These are phyloP conservation scores for Boletus patriciae DNA, from an alignment of 768 basidiomycete genomes.

Conservation along the genomic window DNA sequence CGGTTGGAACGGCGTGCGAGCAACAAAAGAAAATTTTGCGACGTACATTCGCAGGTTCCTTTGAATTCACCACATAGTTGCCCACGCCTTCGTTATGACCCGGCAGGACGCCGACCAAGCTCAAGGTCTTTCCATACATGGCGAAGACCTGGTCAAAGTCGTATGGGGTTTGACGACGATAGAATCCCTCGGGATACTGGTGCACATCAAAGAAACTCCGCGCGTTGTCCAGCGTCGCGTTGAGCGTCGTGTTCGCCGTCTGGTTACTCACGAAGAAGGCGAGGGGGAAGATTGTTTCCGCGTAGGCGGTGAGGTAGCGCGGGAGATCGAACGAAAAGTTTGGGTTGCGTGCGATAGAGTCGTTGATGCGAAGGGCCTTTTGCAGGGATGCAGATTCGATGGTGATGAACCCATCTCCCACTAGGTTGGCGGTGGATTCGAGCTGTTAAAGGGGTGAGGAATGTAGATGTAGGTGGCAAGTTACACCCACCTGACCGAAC, in stretches of 20 bases:
- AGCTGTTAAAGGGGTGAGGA: slow-evolving; percentile 11
- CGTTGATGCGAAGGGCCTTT: slow-evolving; percentile 24
- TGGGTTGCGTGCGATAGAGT: slow-evolving; percentile 28
- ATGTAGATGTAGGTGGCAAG: not conserved
- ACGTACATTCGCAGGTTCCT: slow-evolving; percentile 18
- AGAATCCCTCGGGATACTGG: slow-evolving; percentile 20
- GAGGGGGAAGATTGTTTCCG: slow-evolving; percentile 25
- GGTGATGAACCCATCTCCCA: slow-evolving; percentile 21
- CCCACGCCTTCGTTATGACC: slow-evolving; percentile 19
- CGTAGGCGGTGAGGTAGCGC: slow-evolving; percentile 21
- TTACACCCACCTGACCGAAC: slow-evolving; percentile 17
- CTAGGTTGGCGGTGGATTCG: slow-evolving; percentile 15
- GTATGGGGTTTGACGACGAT: slow-evolving; percentile 20
- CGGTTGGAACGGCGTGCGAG: not conserved
- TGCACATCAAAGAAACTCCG: slow-evolving; percentile 21
- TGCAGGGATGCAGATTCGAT: slow-evolving; percentile 23
- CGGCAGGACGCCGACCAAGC: slow-evolving; percentile 6
- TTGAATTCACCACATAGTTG: slow-evolving; percentile 14
- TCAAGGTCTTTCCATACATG: not conserved
- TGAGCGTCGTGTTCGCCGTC: slow-evolving; percentile 17
- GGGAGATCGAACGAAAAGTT: slow-evolving; percentile 24
- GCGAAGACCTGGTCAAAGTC: not conserved
- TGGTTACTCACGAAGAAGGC: slow-evolving; percentile 28
- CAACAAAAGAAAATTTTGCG: no score
- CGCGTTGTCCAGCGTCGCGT: slow-evolving; percentile 15